A percentile compares a stretch with the other conserved stretches of the same genome.
Conservation (phyloP, 2,329 filamentous ascomycete genomes). For the Didymella pomorum region DNA sequence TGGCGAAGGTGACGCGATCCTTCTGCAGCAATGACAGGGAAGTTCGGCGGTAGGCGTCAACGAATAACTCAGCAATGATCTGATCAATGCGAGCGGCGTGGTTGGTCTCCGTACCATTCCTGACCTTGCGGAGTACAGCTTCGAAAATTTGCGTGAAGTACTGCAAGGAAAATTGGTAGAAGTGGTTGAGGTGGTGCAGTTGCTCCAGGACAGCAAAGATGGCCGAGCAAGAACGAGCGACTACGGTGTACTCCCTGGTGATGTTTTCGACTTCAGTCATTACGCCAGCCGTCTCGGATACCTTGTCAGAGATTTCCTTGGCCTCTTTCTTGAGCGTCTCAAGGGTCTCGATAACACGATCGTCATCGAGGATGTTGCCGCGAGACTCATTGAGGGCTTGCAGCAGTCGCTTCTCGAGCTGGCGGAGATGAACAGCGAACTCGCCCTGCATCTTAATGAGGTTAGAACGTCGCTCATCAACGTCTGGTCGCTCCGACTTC, state of each 20-base stretch:
- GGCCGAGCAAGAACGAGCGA: slow-evolving; percentile 93
- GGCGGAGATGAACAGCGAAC: slow-evolving; percentile 96
- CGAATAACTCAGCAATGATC: slow-evolving; percentile 90
- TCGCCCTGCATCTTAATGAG: slow-evolving; percentile 98
- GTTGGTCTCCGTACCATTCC: slow-evolving; percentile 74
- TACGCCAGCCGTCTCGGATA: slow-evolving; percentile 94
- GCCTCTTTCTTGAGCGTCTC: slow-evolving; percentile 98
- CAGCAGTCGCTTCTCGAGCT: slow-evolving; percentile 91
- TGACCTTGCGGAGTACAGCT: slow-evolving; percentile 82
- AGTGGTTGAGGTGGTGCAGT: slow-evolving; percentile 97
- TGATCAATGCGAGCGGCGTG: slow-evolving; percentile 83
- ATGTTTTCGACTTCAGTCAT: slow-evolving; percentile 98
- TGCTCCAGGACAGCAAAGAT: slow-evolving; percentile 98
- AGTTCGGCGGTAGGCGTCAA: slow-evolving; percentile 92
- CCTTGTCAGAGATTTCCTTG: slow-evolving; percentile 94
- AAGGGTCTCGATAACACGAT: slow-evolving; percentile 96
- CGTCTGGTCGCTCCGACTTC: slow-evolving; percentile 95
- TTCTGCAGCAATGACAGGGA: slow-evolving; percentile 91
- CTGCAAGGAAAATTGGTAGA: slow-evolving; percentile 98
- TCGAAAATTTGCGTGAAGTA: slow-evolving; percentile 99
- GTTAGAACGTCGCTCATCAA: slow-evolving; percentile 94
- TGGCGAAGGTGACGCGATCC: slow-evolving; percentile 90
- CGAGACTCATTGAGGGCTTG: slow-evolving; percentile 97
- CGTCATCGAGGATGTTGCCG: slow-evolving; percentile 97
- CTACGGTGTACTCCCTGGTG: slow-evolving; percentile 90